Percentiles rank a stretch among this genome's conserved stretches.
Evolutionary conservation across 768 basidiomycete genomes (phyloP).

Genomic region (Hygrocybe punicea): DNA sequence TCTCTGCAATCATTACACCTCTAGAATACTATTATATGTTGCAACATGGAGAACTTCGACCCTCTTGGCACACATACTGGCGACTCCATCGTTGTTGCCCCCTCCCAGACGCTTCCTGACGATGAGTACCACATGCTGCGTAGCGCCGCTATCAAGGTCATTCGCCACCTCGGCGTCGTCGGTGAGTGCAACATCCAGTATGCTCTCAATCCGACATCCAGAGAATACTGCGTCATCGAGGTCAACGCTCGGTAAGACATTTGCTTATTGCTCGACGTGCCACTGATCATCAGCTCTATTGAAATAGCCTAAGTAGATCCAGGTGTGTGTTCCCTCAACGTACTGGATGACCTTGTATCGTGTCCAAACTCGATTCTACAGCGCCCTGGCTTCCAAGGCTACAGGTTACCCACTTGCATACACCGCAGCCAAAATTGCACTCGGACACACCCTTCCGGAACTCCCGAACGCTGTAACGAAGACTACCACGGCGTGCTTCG

Average conservation of each 20-base stretch:
- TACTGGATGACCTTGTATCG: conserved; percentile 4
- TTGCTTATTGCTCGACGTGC: conserved; percentile 2
- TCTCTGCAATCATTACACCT: conserved; percentile 7
- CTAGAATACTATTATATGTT: conserved; percentile 98
- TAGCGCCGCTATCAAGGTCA: conserved; percentile 94
- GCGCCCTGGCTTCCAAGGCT: conserved; percentile 96
- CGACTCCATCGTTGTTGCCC: conserved; percentile 98
- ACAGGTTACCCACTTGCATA: conserved; percentile 99
- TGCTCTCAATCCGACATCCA: conserved; percentile 87
- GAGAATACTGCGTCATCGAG: conserved; percentile 98
- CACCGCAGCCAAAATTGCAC: conserved; percentile 97
- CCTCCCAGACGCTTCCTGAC: conserved; percentile 95
- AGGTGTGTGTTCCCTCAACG: conserved; percentile 41
- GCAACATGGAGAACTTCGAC: conserved; percentile 99
- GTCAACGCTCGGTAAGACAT: conserved; percentile 81
- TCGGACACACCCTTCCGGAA: conserved; percentile 96
- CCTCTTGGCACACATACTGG: conserved; percentile 98
- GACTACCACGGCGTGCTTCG: conserved; percentile 98
- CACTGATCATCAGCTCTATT: neutral
- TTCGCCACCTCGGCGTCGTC: conserved; percentile 85
- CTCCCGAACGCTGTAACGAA: conserved; percentile 99
- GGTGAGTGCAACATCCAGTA: conserved; percentile 99
- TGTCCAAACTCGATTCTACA: conserved; percentile 26
- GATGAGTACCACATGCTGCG: conserved; percentile 99
- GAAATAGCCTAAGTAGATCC: conserved; percentile 67